Conservation (phyloP, 768 basidiomycete genomes). For the Mrakia blollopis region DNA sequence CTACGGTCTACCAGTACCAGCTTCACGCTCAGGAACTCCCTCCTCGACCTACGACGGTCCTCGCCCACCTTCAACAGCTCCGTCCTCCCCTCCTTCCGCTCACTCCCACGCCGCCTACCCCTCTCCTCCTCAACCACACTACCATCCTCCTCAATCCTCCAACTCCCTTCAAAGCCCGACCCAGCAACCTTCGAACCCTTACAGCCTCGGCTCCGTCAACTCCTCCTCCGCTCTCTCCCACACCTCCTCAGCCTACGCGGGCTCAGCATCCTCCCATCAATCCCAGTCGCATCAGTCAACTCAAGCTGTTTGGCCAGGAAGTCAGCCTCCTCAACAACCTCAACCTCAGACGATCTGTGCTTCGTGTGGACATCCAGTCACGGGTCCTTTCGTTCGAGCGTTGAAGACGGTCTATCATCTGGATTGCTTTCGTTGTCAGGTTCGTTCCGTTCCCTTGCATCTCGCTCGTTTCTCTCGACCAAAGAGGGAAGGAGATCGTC, state of each 20-base stretch:
- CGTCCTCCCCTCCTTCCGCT: conserved; percentile 15
- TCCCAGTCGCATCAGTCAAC: conserved; percentile 14
- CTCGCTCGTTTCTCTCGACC: too few species aligned
- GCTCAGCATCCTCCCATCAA: background rate
- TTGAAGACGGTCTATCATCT: conserved; percentile 89
- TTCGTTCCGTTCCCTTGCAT: conserved; percentile 49
- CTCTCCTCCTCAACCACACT: conserved; percentile 5
- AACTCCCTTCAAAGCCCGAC: background rate
- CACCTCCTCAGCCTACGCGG: background rate
- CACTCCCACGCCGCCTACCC: conserved; percentile 13
- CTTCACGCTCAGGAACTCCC: conserved; percentile 17
- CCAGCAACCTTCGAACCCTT: background rate
- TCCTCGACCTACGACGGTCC: conserved; percentile 15
- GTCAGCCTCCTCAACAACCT: too few species aligned
- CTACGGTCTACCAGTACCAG: conserved; percentile 7
- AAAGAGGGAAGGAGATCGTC: background rate
- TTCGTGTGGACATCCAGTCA: conserved; percentile 24
- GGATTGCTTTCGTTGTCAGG: conserved; percentile 98
- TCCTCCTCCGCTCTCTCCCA: conserved; percentile 7
- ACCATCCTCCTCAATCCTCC: conserved; percentile 4
- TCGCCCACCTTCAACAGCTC: conserved; percentile 11
- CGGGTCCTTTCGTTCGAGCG: conserved; percentile 90
- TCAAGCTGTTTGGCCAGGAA: background rate
- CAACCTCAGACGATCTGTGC: conserved; percentile 26
- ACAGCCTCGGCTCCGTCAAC: conserved; percentile 12